Conservation (phyloP, 2,329 filamentous ascomycete genomes). For the Cladophialophora psammophila region DNA sequence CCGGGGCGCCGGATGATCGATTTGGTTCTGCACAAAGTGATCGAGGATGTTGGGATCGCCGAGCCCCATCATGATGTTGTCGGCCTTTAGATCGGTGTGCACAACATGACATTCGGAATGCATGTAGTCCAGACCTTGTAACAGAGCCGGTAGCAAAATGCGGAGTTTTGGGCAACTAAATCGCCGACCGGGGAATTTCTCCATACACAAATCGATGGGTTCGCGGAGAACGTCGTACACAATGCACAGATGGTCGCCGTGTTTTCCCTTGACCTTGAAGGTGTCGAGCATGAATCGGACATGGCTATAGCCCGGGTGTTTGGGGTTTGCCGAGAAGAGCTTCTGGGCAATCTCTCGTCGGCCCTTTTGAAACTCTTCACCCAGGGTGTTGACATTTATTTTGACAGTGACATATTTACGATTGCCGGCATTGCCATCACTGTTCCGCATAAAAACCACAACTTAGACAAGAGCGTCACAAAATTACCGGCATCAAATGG, state of each 20-base stretch:
- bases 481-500: not conserved
- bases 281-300: conserved; percentile 48
- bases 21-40: conserved; percentile 46
- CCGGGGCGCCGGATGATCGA: conserved; percentile 45
- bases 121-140: conserved; percentile 52
- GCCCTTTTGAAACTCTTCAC: conserved; percentile 37
- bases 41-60: conserved; percentile 43
- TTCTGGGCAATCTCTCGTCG: conserved; percentile 45
- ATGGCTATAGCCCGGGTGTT: conserved; percentile 46
- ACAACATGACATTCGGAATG: conserved; percentile 51
- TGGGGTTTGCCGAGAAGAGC: conserved; percentile 45
- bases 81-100: conserved; percentile 56
- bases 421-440: conserved; percentile 29
- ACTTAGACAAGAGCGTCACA: not conserved
- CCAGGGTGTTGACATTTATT: conserved; percentile 45
- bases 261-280: conserved; percentile 44
- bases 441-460: conserved; percentile 10
- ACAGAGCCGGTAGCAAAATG: conserved; percentile 47
- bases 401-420: conserved; percentile 48
- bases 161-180: conserved; percentile 45
- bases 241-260: conserved; percentile 48
- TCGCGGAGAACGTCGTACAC: conserved; percentile 51
- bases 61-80: conserved; percentile 53
- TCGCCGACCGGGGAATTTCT: conserved; percentile 42
- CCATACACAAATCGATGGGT: conserved; percentile 47